Evolutionary conservation across 1,284 basidiomycete species (phyloP), one percentile per base, ranked within the genome.

Genomic region (Peniophora sp.): DNA sequence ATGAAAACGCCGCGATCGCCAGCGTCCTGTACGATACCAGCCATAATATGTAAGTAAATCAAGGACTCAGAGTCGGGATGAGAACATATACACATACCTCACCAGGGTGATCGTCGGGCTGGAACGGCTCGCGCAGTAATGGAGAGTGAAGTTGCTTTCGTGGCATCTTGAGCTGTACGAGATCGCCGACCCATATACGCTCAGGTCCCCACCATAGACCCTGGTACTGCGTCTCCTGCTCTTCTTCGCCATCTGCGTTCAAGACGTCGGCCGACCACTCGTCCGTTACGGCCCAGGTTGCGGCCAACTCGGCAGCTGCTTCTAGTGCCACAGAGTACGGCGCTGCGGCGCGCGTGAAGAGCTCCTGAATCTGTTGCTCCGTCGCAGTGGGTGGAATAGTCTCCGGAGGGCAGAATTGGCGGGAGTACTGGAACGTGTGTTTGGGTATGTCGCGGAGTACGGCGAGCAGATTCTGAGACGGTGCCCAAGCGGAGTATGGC

Each of bases 151-250:
- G 90, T 71, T 81, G 77, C 34, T 71, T 68, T 27, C 88, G 75
- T 1, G 80, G 74, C 32, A 85, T 64, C 58, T 88, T 87, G 47
- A 94, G 68, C n/a, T 90, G 78, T 22, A 93, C 80, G 50, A 93
- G 76, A 56, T 94, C 91, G 53, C 88, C 87, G 8, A 76, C 70
- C 91, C 91, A 94, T 50, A 94, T 85, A n/a, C 88, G 78, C 62
- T 94, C 92, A 0, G 84, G 78, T 9, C 91, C 92, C 83, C 86
- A 89, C 88, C 88, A 94, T 12, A 93, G 61, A 0, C 91, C 91
- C 63, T 93, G 88, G 63, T 78, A 88, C 36, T 79, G 73, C 35
- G 65, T 73, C 12, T 41, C 37, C 58, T 85, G 81, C 0, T 22
- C 27, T 12, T 32, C 27, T 32, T 32, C 6, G 12, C 12, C 12